phyloP scores from a whole-genome alignment of 2,329 filamentous ascomycete species.

The Neofusicoccum sp. region DNA sequence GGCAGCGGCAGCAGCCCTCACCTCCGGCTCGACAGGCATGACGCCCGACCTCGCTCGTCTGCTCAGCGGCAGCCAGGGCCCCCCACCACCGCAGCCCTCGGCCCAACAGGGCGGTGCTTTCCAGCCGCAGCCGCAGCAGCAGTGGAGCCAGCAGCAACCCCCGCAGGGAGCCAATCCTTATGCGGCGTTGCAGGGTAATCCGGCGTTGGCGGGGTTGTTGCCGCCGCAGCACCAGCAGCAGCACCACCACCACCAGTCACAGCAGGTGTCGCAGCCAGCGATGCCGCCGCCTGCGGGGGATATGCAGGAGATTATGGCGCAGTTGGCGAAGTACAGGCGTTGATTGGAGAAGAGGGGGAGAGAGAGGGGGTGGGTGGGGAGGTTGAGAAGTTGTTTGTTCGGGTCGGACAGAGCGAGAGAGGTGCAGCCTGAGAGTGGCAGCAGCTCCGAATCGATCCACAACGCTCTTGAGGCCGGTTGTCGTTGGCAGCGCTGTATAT shows the following conservation, averaged over 20 bases:
- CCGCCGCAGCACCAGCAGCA: conserved; percentile 32
- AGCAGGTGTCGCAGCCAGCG: conserved; percentile 22
- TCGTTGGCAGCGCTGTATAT: too few relatives aligned
- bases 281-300: conserved; percentile 31
- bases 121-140: conserved; percentile 31
- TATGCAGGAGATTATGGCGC: conserved; percentile 75
- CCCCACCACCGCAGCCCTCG: conserved; percentile 27
- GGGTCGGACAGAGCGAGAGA: too few relatives aligned
- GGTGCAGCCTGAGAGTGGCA: too few relatives aligned
- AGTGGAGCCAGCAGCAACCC: conserved; percentile 31
- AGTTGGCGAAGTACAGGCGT: conserved; percentile 67
- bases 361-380: too few relatives aligned
- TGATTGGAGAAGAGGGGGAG: conserved; percentile 31
- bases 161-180: conserved; percentile 34
- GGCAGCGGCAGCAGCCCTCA: not conserved
- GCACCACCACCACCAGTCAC: conserved; percentile 29
- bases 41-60: conserved; percentile 43
- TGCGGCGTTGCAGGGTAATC: conserved; percentile 28
- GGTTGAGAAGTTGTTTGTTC: too few relatives aligned
- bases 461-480: too few relatives aligned
- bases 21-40: conserved; percentile 26
- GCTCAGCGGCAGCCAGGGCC: conserved; percentile 28
- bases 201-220: conserved; percentile 35
- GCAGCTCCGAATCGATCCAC: too few relatives aligned
- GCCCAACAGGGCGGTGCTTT: conserved; percentile 28